phyloP scores from a whole-genome alignment of 768 basidiomycete genomes.

The Macrolepiota albuminosa region DNA sequence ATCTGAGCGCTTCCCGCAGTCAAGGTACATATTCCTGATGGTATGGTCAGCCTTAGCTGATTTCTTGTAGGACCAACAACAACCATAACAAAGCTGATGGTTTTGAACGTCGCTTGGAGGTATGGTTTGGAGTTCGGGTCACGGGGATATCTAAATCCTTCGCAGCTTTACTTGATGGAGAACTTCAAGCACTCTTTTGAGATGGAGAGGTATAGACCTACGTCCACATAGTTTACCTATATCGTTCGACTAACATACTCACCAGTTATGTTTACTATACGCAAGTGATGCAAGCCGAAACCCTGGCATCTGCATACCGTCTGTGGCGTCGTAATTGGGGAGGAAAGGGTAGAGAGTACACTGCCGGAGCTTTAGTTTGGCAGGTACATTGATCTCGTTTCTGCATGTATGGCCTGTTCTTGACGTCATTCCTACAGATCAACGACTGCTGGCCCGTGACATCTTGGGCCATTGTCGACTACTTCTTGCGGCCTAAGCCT shows the following conservation, averaged over 20 bases:
- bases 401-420: not conserved
- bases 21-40: constrained; percentile 45
- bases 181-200: constrained; percentile 90
- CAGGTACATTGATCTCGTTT: constrained; percentile 47
- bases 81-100: constrained; percentile 94
- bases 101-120: constrained; percentile 80
- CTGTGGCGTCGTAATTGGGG: constrained; percentile 91
- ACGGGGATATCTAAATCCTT: not conserved
- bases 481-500: constrained; percentile 91
- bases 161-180: constrained; percentile 84
- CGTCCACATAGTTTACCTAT: not conserved
- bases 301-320: constrained; percentile 81
- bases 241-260: constrained; percentile 9
- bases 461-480: constrained; percentile 92
- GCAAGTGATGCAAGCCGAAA: constrained; percentile 95
- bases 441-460: constrained; percentile 95
- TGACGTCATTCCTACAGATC: constrained; percentile 38
- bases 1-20: constrained; percentile 82
- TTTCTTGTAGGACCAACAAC: constrained; percentile 45
- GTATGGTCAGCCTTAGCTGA: not conserved
- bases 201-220: constrained; percentile 61
- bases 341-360: constrained; percentile 82
- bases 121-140: constrained; percentile 18
- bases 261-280: constrained; percentile 88
- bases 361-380: constrained; percentile 92